Base-by-base conservation (phyloP, 2,329 filamentous ascomycete species). In the Hymenoscyphus linearis region DNA sequence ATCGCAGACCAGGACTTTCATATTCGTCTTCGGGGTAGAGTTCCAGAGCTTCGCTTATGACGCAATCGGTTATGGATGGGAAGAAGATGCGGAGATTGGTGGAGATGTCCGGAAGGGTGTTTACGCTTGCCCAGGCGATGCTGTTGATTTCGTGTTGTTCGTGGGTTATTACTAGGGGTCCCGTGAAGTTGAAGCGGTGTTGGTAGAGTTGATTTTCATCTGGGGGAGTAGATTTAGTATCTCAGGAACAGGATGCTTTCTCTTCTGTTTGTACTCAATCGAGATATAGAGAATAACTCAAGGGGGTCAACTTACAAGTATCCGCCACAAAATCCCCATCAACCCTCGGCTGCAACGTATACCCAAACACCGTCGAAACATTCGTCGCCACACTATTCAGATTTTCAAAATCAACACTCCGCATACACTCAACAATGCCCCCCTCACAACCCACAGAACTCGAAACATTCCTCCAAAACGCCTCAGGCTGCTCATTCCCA, bases 141-240 rank as follows among this genome's bases (percentile, higher is more conserved):
- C 67, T 58, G 59, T 75, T 75, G 36, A 68, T 67, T 65, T 76
- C 73, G 60, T 75, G 74, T 52, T 68, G 66, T 61, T 75, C 73
- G 62, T 76, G 73, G 13, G 66, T 71, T 58, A 75, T 74, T 18
- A 75, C 71, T 1, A 72, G 52, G 2, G 74, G 72, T 14, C 73
- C 74, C 31, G 58, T 67, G 65, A 74, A 76, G 64, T 74, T 74
- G 67, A 75, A 75, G 37, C 68, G 70, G 14, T 68, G 68, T 64
- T 74, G 71, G 66, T 75, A 75, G 37, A 75, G 65, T 59, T 73
- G 69, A 2, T 73, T 69, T 64, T 75, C 73, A 58, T 76, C 66
- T 68, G 18, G 16, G 35, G n/a, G n/a, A n/a, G n/a, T n/a, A n/a
- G n/a, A n/a, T n/a, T 22, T 27, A 16, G 13, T 16, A 26, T 44